Percentiles rank a stretch among this genome's conserved stretches.
Evolutionary conservation across 2,329 filamentous ascomycete genomes (phyloP).

Genomic region (Macrophomina pseudophaseolina): DNA sequence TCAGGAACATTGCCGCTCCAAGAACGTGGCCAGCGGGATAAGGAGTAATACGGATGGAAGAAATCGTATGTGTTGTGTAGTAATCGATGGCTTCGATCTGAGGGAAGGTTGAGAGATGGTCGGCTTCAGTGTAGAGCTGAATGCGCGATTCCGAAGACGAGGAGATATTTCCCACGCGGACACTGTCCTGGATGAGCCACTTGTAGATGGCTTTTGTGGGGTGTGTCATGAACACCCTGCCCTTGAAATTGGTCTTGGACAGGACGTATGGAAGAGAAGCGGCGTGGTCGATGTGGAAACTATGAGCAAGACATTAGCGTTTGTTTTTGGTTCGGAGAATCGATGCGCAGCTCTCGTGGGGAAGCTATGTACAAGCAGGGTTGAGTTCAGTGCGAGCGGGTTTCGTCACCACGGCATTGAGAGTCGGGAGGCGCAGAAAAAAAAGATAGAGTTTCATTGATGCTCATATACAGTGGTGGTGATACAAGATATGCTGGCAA

Average conservation of each 20-base stretch:
- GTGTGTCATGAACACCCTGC: conserved; percentile 98
- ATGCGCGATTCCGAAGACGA: conserved; percentile 67
- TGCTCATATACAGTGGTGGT: conserved; percentile 29
- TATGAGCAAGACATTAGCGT: conserved; percentile 45
- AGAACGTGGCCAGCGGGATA: conserved; percentile 98
- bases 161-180: conserved; percentile 78
- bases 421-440: conserved; percentile 23
- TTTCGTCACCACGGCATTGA: conserved; percentile 24
- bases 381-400: conserved; percentile 20
- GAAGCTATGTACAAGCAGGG: conserved; percentile 25
- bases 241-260: conserved; percentile 96
- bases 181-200: conserved; percentile 97
- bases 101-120: conserved; percentile 91
- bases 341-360: neutral
- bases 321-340: neutral
- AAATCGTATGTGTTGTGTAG: conserved; percentile 96
- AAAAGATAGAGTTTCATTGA: conserved; percentile 27
- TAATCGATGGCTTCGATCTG: conserved; percentile 98
- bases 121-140: conserved; percentile 88
- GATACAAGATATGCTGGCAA: conserved; percentile 20
- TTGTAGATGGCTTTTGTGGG: conserved; percentile 99
- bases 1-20: conserved; percentile 96
- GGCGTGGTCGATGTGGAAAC: conserved; percentile 99
- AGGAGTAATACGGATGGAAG: conserved; percentile 93
- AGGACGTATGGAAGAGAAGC: conserved; percentile 97